phyloP scores from a whole-genome alignment of 495 filamentous ascomycete genomes.

The Penicillium maclennaniae region DNA sequence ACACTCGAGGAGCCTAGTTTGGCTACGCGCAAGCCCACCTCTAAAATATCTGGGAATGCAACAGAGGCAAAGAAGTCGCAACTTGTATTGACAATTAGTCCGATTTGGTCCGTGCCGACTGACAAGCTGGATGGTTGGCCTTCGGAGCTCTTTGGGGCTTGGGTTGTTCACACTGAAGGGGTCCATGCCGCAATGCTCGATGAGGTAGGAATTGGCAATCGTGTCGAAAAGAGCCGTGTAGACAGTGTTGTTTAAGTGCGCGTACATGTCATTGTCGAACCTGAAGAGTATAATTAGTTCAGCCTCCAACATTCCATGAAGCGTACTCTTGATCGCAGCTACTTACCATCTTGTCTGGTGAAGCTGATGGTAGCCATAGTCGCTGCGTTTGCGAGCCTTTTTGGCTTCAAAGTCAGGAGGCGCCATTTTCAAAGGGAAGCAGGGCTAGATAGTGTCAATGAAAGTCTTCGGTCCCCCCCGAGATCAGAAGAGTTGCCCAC shows the following conservation, averaged over 20 bases:
- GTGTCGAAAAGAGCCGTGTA: slow-evolving; percentile 84
- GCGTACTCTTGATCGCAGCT: background rate
- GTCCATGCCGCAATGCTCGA: slow-evolving; percentile 69
- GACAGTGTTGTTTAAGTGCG: slow-evolving; percentile 79
- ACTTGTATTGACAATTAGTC: slow-evolving; percentile 73
- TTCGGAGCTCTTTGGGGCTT: slow-evolving; percentile 12
- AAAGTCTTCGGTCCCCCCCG: slow-evolving; percentile 1
- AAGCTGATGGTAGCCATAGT: slow-evolving; percentile 77
- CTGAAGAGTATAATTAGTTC: slow-evolving; percentile 32
- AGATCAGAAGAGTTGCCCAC: background rate
- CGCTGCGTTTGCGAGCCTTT: slow-evolving; percentile 54
- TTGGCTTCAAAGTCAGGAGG: slow-evolving; percentile 50
- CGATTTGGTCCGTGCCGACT: slow-evolving; percentile 21
- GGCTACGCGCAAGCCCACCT: slow-evolving; percentile 77
- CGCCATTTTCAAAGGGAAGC: slow-evolving; percentile 17
- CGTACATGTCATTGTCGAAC: slow-evolving; percentile 96
- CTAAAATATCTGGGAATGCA: slow-evolving; percentile 76
- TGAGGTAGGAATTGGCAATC: slow-evolving; percentile 85
- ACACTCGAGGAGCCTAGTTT: slow-evolving; percentile 83
- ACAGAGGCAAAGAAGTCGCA: slow-evolving; percentile 82
- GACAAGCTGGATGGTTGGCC: slow-evolving; percentile 10
- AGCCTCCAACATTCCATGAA: background rate
- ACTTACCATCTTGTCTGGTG: slow-evolving; percentile 84
- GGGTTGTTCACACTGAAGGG: slow-evolving; percentile 53
- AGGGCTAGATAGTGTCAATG: background rate